Evolutionary conservation across 2,329 filamentous ascomycete genomes (phyloP), one percentile per base, ranked within the genome.

Genomic region (Pseudogymnoascus sp.): DNA sequence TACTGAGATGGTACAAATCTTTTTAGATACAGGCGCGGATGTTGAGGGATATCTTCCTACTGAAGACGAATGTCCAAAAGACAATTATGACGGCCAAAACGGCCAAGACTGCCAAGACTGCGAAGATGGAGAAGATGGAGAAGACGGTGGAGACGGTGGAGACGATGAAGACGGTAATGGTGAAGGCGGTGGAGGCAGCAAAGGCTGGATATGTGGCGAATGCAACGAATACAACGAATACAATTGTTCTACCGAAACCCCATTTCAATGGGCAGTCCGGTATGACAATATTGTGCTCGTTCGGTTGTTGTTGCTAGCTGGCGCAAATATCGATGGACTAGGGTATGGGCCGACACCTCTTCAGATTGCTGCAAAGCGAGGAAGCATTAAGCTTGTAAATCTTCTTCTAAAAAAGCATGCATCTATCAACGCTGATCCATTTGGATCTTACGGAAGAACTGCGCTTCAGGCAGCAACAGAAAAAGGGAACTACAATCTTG

Each of bases 241-340:
- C n/a, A n/a, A n/a, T n/a, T n/a, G n/a, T 22, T 50, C 25, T 50
- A 50, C 59, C 9, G 58, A 18, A 35, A 61, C 60, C 12, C 60
- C 60, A 57, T 47, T 61, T 18, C 64, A 63, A 47, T 43, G 65
- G 5, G 68, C 68, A 8, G 58, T 65, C 20, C 50, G 60, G 18
- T 47, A 47, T 41, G 20, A 61, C 35, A 59, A 64, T 61, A 14
- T 2, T 8, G 47, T 37, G 35, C 35, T 37, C 5, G 61, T 62
- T 53, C 61, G 58, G 28, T 58, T 61, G 22, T 58, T 70, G 37
- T 39, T 70, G 4, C 57, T 60, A 59, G 50, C 62, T 33, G 68
- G 65, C 11, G 68, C 68, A 14, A 62, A 67, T 38, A 57, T 65
- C 9, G 66, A 68, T 47, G 62, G 35, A 3, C 20, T 20, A 30